Percentiles rank a stretch among this genome's conserved stretches.
phyloP scores from a whole-genome alignment of 805 yeast species.

The Saturnispora halmiae region DNA sequence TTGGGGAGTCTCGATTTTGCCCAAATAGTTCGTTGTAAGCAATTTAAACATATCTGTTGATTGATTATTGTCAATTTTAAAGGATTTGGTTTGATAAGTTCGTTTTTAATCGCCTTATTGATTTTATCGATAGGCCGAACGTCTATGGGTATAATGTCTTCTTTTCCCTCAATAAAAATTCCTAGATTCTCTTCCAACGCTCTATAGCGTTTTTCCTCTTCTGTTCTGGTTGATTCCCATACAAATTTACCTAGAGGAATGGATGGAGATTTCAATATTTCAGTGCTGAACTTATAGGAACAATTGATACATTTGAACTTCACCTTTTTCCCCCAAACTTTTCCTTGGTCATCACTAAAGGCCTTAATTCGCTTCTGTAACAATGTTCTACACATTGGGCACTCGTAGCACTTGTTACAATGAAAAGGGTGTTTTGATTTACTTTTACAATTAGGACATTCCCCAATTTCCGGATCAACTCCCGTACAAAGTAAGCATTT shows the following conservation, averaged over 20 bases:
- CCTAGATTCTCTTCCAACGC: neutral
- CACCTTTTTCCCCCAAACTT: constrained; percentile 12
- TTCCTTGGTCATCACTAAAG: neutral
- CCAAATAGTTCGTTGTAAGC: neutral
- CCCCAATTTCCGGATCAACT: neutral
- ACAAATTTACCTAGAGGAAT: neutral
- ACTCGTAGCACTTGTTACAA: constrained; percentile 29
- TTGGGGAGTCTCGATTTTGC: neutral
- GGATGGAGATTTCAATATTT: constrained; percentile 1
- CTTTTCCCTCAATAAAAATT: neutral
- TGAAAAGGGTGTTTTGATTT: neutral
- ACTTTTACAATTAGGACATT: neutral
- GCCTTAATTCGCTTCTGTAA: constrained; percentile 11
- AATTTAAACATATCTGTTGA: neutral
- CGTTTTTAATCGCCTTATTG: neutral
- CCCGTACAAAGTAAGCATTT: constrained; percentile 23
- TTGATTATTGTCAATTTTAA: neutral
- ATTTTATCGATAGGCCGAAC: neutral
- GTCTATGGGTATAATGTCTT: neutral
- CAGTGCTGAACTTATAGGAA: constrained; percentile 2
- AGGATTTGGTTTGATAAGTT: neutral
- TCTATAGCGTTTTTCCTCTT: neutral
- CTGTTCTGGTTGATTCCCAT: constrained; percentile 2
- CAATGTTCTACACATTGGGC: constrained; percentile 26
- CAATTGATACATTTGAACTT: neutral